Evolutionary conservation across 192 early-diverging fungal species (phyloP).

Genomic region (Coemansia sp.): DNA sequence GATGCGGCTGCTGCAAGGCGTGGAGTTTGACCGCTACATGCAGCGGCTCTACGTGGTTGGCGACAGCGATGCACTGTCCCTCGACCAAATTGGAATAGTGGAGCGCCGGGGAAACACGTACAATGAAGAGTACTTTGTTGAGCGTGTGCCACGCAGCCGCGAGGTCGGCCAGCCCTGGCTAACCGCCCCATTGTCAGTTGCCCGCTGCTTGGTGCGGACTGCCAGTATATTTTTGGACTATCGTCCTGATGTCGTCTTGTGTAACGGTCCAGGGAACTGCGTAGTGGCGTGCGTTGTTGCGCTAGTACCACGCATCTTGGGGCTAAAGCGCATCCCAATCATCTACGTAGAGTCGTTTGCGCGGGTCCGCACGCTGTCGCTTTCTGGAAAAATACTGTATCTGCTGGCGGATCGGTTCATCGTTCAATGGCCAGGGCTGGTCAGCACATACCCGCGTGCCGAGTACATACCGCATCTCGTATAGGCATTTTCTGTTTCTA

Average conservation of each 20-base stretch:
- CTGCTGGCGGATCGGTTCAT: slow-evolving; percentile 79
- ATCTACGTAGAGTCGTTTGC: slow-evolving; percentile 94
- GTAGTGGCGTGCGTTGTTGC: slow-evolving; percentile 67
- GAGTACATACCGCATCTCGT: slow-evolving; percentile 67
- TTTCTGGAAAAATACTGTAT: slow-evolving; percentile 83
- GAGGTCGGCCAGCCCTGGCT: slow-evolving; percentile 70
- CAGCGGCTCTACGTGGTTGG: slow-evolving; percentile 76
- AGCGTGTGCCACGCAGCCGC: slow-evolving; percentile 69
- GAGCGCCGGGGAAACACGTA: slow-evolving; percentile 24
- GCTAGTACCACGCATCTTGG: slow-evolving; percentile 60
- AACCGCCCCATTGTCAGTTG: slow-evolving; percentile 58
- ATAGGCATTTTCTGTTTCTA: slow-evolving; percentile 16
- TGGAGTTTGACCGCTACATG: slow-evolving; percentile 61
- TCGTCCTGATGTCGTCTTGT: slow-evolving; percentile 67
- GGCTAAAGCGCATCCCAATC: slow-evolving; percentile 58
- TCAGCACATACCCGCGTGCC: slow-evolving; percentile 57
- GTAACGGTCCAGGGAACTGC: slow-evolving; percentile 91
- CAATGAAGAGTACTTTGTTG: slow-evolving; percentile 40
- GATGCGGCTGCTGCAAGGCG: slow-evolving; percentile 64
- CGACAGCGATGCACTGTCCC: slow-evolving; percentile 62
- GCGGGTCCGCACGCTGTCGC: slow-evolving; percentile 78
- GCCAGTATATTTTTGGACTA: slow-evolving; percentile 39
- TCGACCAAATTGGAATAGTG: slow-evolving; percentile 56
- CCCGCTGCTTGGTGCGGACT: slow-evolving; percentile 20
- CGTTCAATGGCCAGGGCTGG: slow-evolving; percentile 84